A percentile compares a stretch with the other conserved stretches of the same genome.
Evolutionary conservation across 2,329 filamentous ascomycete species (phyloP).

Genomic region (Exophiala sp.): DNA sequence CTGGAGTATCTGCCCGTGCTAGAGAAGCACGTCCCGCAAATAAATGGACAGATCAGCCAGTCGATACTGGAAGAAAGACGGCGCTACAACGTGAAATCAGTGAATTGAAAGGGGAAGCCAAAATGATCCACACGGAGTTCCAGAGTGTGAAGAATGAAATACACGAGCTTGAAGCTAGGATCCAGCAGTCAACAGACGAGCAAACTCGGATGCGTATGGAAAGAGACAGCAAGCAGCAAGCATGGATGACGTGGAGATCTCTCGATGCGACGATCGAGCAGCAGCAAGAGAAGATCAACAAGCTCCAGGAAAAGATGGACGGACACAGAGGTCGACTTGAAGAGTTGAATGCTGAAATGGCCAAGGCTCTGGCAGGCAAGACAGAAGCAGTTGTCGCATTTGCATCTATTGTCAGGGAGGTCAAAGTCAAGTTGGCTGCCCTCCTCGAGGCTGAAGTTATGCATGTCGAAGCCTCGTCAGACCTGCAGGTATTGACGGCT

Average conservation of each 20-base stretch:
- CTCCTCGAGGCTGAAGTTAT: slow-evolving; percentile 68
- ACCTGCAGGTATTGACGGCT: slow-evolving; percentile 64
- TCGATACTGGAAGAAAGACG: slow-evolving; percentile 59
- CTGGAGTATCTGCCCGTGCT: slow-evolving; percentile 67
- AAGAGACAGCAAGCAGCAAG: slow-evolving; percentile 61
- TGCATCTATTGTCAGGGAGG: slow-evolving; percentile 57
- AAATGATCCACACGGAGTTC: slow-evolving; percentile 28
- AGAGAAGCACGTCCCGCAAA: slow-evolving; percentile 58
- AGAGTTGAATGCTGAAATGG: slow-evolving; percentile 53
- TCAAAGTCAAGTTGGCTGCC: slow-evolving; percentile 61
- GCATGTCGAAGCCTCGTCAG: slow-evolving; percentile 77
- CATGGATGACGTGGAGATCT: slow-evolving; percentile 46
- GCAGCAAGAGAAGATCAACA: slow-evolving; percentile 46
- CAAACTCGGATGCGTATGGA: slow-evolving; percentile 5
- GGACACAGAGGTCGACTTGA: slow-evolving; percentile 48
- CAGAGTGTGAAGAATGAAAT: slow-evolving; percentile 26
- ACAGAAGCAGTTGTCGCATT: slow-evolving; percentile 56
- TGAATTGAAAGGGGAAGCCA: slow-evolving; percentile 43
- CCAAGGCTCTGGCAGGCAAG: slow-evolving; percentile 55
- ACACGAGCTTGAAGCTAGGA: slow-evolving; percentile 31
- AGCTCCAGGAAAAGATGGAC: slow-evolving; percentile 39
- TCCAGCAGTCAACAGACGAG: slow-evolving; percentile 15
- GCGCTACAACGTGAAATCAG: slow-evolving; percentile 54
- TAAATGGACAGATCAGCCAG: slow-evolving; percentile 73
- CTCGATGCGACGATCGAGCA: slow-evolving; percentile 37